Evolutionary conservation across 306 rosid species (phyloP).

Genomic region (Trichosanthes truncata): DNA sequence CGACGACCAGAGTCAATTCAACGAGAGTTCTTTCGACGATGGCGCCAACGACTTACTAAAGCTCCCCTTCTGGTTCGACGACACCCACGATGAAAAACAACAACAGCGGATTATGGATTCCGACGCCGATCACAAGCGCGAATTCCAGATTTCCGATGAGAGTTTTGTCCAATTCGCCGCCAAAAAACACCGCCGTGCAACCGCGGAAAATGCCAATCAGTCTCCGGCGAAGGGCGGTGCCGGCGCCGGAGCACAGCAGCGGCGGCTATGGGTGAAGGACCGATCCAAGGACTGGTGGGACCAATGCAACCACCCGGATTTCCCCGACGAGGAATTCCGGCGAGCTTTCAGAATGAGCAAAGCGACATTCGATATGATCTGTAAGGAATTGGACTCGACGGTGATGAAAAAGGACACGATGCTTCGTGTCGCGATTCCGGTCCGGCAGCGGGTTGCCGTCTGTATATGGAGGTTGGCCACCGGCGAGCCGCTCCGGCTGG

Average conservation of each 20-base stretch:
- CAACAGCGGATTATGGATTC: background rate
- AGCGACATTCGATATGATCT: constrained; percentile 62
- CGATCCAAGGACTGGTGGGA: constrained; percentile 98
- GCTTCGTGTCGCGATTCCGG: constrained; percentile 76
- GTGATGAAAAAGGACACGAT: constrained; percentile 77
- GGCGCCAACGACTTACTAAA: background rate
- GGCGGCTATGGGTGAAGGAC: constrained; percentile 89
- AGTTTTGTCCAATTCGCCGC: background rate
- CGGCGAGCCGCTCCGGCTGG: constrained; percentile 81
- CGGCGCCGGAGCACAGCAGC: constrained; percentile 23
- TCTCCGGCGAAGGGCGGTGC: constrained; percentile 2
- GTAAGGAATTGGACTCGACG: constrained; percentile 68
- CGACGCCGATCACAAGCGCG: background rate
- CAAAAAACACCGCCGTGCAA: background rate
- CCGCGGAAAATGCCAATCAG: background rate
- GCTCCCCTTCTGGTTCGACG: background rate
- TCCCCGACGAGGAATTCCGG: constrained; percentile 65
- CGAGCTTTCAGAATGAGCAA: constrained; percentile 80
- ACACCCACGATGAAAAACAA: background rate
- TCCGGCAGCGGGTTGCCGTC: constrained; percentile 80
- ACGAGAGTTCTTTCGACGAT: background rate
- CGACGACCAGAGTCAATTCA: background rate
- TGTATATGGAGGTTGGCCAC: constrained; percentile 91
- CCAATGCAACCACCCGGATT: constrained; percentile 66
- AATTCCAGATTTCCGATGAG: background rate